Conservation (phyloP, 2,329 filamentous ascomycete species). For the Sclerotinia trifoliorum region DNA sequence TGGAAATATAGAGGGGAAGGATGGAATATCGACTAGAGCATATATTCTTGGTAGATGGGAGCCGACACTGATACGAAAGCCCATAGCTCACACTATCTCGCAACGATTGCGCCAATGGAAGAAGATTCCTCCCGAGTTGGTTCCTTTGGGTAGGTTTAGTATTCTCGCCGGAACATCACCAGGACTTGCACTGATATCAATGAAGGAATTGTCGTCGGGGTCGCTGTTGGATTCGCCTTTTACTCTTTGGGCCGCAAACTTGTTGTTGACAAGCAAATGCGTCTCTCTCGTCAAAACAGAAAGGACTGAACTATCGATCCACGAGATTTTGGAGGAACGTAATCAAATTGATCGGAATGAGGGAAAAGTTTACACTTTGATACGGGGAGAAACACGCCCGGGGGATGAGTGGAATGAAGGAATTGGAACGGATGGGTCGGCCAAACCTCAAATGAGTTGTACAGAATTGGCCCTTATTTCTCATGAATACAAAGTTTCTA, state of each 20-base stretch:
- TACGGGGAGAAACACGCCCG: neutral
- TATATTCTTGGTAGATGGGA: slow-evolving; percentile 24
- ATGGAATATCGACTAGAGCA: neutral
- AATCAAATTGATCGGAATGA: slow-evolving; percentile 21
- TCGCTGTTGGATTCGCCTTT: slow-evolving; percentile 74
- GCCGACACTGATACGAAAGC: slow-evolving; percentile 30
- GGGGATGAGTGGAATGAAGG: slow-evolving; percentile 20
- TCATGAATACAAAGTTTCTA: slow-evolving; percentile 28
- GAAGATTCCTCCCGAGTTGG: slow-evolving; percentile 89
- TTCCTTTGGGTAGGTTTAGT: slow-evolving; percentile 75
- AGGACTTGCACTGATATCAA: slow-evolving; percentile 29
- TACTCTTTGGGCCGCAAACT: slow-evolving; percentile 86
- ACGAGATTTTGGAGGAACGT: slow-evolving; percentile 7
- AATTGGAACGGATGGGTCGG: slow-evolving; percentile 15
- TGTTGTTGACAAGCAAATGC: slow-evolving; percentile 85
- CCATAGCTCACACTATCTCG: slow-evolving; percentile 87
- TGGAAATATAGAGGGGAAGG: neutral
- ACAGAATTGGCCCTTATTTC: slow-evolving; percentile 27
- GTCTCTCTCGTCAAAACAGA: slow-evolving; percentile 68
- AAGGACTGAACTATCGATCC: slow-evolving; percentile 35
- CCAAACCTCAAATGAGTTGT: slow-evolving; percentile 20
- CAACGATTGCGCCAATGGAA: slow-evolving; percentile 89
- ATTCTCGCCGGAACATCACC: neutral
- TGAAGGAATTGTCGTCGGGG: slow-evolving; percentile 76
- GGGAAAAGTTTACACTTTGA: slow-evolving; percentile 1